Conservation (phyloP, 805 yeast genomes). For the Saccharomycopsis synnaedendra region DNA sequence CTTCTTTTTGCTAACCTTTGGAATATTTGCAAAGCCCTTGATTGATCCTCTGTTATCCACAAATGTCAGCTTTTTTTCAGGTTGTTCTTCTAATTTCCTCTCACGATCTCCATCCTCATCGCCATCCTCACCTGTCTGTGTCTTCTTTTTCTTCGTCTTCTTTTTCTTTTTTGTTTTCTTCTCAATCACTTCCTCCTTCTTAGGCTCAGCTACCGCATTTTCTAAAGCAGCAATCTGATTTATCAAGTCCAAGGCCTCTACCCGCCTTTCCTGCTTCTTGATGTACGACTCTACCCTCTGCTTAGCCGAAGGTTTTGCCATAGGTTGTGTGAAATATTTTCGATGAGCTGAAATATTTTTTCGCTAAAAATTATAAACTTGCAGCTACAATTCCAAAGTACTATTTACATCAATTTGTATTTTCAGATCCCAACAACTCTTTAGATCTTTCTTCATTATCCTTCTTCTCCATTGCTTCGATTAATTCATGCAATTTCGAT, state of each 20-base stretch:
- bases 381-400: no score
- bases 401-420: no score
- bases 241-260: constrained; percentile 30
- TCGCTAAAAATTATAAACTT: not conserved
- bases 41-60: constrained; percentile 62
- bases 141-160: constrained; percentile 19
- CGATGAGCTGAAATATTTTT: not conserved
- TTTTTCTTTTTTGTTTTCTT: constrained; percentile 43
- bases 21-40: constrained; percentile 54
- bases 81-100: not conserved
- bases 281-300: constrained; percentile 12
- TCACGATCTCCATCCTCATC: constrained; percentile 5
- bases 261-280: constrained; percentile 15
- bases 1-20: constrained; percentile 31
- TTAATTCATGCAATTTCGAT: constrained; percentile 39
- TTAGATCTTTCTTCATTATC: constrained; percentile 36
- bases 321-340: not conserved
- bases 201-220: not conserved
- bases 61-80: constrained; percentile 30
- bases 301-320: constrained; percentile 6
- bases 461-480: constrained; percentile 37
- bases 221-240: constrained; percentile 12
- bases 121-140: constrained; percentile 17
- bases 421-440: constrained; percentile 13
- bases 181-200: constrained; percentile 58